These are phyloP conservation scores for Chlamydomonas schloesseri DNA, from an alignment of 139 green algal species.

Conservation along the genomic window DNA sequence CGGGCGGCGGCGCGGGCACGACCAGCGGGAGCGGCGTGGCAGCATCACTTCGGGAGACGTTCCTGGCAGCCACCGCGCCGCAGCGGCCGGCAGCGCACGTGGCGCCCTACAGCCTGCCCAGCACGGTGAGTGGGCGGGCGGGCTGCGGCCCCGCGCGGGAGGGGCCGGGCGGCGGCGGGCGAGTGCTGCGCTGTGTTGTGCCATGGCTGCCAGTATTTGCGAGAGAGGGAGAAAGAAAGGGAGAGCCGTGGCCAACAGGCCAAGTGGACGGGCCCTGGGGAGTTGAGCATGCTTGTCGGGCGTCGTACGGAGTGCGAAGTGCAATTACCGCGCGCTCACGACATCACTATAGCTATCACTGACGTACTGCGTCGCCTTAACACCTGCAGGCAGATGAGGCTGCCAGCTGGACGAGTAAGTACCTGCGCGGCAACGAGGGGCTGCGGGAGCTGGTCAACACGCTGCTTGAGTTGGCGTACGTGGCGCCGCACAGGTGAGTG, in stretches of 20 bases:
- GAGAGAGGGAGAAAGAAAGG: too few relatives aligned
- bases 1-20: not conserved
- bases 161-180: too few relatives aligned
- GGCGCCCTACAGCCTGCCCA: constrained; percentile 13
- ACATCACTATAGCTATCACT: too few relatives aligned
- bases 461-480: constrained; percentile 68
- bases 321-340: too few relatives aligned
- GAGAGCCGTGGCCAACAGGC: too few relatives aligned
- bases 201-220: too few relatives aligned
- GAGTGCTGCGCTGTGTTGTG: too few relatives aligned
- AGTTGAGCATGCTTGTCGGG: too few relatives aligned
- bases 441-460: constrained; percentile 60
- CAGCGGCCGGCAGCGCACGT: constrained; percentile 24
- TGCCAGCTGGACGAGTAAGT: constrained; percentile 62
- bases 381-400: not conserved
- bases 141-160: too few relatives aligned
- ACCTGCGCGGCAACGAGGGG: constrained; percentile 56
- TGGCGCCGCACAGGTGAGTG: constrained; percentile 52
- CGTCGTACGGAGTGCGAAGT: too few relatives aligned
- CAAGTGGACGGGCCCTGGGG: too few relatives aligned
- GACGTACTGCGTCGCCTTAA: too few relatives aligned
- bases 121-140: not conserved
- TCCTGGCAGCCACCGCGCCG: constrained; percentile 22
- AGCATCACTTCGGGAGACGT: constrained; percentile 27
- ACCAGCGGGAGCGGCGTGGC: not conserved